Evolutionary conservation across 441 rosid genomes (phyloP), one percentile per base, ranked within the genome.

Genomic region (Croton setiger): DNA sequence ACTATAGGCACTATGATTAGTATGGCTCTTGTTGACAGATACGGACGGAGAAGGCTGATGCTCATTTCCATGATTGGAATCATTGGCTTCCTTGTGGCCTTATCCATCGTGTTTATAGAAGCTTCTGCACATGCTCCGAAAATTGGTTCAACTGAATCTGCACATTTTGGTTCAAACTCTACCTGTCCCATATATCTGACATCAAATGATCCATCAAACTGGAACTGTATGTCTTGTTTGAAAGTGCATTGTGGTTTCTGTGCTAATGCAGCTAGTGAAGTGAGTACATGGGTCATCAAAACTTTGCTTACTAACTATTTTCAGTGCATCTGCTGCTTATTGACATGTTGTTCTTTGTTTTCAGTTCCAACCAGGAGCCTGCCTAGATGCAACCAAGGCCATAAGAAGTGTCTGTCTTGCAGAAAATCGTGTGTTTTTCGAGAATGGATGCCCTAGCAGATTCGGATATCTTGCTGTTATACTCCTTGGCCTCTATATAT

Each of bases 11-110:
- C 95, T 35, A 51, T 93, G 8, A 79, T 85, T 31, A 89, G 98
- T 65, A 88, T 93, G 91, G 39, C 63, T 66, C 83, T 89, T 57
- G 90, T 93, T 4, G 98, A 89, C 54, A 74, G 94, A 64, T 87
- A 84, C 23, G 98, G 97, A 4, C 84, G 98, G 84, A 80, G 88
- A 72, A 86, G 80, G 78, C 49, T 93, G 60, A 82, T 91, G 92
- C 69, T 93, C 17, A 37, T 92, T 59, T 89, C 97, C 4, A 79
- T 91, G 96, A 55, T 74, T 31, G 93, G 89, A 7, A 84, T 88
- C 72, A 86, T 89, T 17, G 1, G 71, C 18, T 86, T 86, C 80
- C 86, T 89, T 11, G 76, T 88, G 20, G 58, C 75, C 33, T 74
- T 89, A 44, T 76, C 91, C 0, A 45, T 70, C 0, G 89, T 93